Evolutionary conservation across 129 eudicot species (phyloP), one percentile per base, ranked within the genome.

Genomic region (Dittrichia graveolens): DNA sequence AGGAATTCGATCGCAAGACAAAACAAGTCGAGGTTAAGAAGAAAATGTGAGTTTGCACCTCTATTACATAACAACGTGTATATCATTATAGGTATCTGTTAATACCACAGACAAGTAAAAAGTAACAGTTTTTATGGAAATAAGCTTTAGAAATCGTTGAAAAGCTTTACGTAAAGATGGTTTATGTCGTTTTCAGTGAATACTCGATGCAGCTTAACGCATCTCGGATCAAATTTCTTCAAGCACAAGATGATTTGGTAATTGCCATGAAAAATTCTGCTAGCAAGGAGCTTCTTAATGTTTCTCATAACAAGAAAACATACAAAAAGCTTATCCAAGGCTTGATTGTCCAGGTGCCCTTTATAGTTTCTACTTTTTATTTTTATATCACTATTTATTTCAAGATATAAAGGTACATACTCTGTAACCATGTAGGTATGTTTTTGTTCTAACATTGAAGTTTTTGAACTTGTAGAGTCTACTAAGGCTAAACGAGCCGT

Each of bases 11-110:
- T 72, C 95, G 96, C 56, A 90, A 87, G 75, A 78, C 71, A 19
- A 90, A 90, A 70, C 96, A 90, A 74, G 96, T 90, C 8, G 85
- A 90, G 15, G 83, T 90, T 73, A 89, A 89, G 39, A 90, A 85
- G 82, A 87, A 90, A 73, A 90, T 90, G 96, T 90, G 48, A 67
- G 79, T 84, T 45, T 3, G 18, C 8, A 11, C 18, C 8, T 38
- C 5, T 60, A 9, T 5, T 43, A 13, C 35, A 34, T 34, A 37
- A n/a, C n/a, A 9, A 1, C 54, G 3, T 48, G 5, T 48, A 48
- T 48, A n/a, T 48, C 54, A 48, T 24, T 24, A 24, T 24, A 24
- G 31, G 2, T 24, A 24, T 24, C 31, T 24, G 31, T 60, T 12
- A 37, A 13, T 3, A n/a, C 7, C 2, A 13, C 19, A 2, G 0